Evolutionary conservation across 345 rosid species (phyloP).

Genomic region (Pugionium cornutum): DNA sequence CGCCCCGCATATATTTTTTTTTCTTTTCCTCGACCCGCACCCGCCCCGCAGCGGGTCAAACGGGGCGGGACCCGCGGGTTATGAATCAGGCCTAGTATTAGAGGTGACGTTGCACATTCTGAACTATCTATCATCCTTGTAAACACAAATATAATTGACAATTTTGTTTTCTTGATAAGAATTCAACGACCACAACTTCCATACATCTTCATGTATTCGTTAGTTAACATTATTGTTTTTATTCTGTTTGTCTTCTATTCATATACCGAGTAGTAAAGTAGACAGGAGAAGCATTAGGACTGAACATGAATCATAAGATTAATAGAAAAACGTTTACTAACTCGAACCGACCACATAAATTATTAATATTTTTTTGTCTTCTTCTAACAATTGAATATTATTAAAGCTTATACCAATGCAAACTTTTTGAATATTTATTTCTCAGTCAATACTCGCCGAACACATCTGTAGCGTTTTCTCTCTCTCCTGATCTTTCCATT

Average conservation of each 20-base stretch:
- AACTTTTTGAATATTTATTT: slow-evolving; percentile 33
- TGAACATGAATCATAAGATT: slow-evolving; percentile 37
- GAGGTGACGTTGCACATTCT: too few relatives aligned
- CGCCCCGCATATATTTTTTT: too few relatives aligned
- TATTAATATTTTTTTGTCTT: slow-evolving; percentile 4
- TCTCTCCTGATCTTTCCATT: slow-evolving; percentile 11
- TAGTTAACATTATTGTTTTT: not conserved
- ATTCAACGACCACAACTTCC: slow-evolving; percentile 28
- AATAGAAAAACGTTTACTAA: slow-evolving; percentile 21
- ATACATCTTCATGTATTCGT: not conserved
- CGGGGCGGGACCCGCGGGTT: too few relatives aligned
- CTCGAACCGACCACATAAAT: slow-evolving; percentile 38
- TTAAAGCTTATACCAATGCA: slow-evolving; percentile 13
- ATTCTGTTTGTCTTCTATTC: slow-evolving; percentile 1
- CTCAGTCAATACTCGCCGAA: slow-evolving; percentile 43
- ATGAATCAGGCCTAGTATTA: too few relatives aligned
- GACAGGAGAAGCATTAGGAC: slow-evolving; percentile 22
- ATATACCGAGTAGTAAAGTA: slow-evolving; percentile 25
- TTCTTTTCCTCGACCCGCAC: too few relatives aligned
- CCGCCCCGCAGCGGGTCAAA: too few relatives aligned
- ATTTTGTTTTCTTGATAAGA: too few relatives aligned
- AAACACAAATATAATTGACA: too few relatives aligned
- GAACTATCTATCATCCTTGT: too few relatives aligned
- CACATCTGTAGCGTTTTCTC: not conserved
- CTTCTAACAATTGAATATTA: slow-evolving; percentile 12